Evolutionary conservation across 1,284 basidiomycete genomes (phyloP).

Genomic region (Melampsora americana): DNA sequence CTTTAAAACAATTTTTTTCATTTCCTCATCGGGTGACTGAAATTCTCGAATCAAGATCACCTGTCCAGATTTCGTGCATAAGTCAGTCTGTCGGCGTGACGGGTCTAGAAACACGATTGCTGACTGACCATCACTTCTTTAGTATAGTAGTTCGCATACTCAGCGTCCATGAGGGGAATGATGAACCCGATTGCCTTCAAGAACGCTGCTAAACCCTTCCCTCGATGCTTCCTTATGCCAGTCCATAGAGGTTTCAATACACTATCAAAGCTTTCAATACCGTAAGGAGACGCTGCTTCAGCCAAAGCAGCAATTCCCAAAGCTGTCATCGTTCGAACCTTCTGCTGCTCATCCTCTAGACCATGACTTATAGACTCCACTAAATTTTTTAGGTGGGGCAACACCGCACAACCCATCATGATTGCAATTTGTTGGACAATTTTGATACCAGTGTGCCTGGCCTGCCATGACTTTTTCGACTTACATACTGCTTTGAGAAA

Average conservation of each 20-base stretch:
- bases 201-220: constrained; percentile 96
- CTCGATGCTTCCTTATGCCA: constrained; percentile 94
- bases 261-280: constrained; percentile 98
- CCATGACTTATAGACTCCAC: constrained; percentile 96
- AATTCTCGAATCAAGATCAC: constrained; percentile 98
- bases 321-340: constrained; percentile 98
- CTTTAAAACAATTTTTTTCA: constrained; percentile 99
- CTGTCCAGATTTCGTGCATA: constrained; percentile 61
- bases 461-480: constrained; percentile 99
- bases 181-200: constrained; percentile 99
- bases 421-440: constrained; percentile 99
- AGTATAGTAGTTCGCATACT: constrained; percentile 96
- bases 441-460: constrained; percentile 96
- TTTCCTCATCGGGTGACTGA: constrained; percentile 98
- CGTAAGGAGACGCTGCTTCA: constrained; percentile 95
- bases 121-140: constrained; percentile 62
- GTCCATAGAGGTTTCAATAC: constrained; percentile 98
- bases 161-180: constrained; percentile 98
- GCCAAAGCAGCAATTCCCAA: constrained; percentile 92
- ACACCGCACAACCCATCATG: constrained; percentile 99
- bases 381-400: constrained; percentile 92
- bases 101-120: neutral
- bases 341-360: constrained; percentile 95
- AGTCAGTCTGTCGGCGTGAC: neutral
- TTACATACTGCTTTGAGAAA: constrained; percentile 98